Percentiles rank a stretch among this genome's conserved stretches.
These are phyloP conservation scores for Saitozyma podzolica DNA, from an alignment of 768 basidiomycete genomes.

Conservation along the genomic window DNA sequence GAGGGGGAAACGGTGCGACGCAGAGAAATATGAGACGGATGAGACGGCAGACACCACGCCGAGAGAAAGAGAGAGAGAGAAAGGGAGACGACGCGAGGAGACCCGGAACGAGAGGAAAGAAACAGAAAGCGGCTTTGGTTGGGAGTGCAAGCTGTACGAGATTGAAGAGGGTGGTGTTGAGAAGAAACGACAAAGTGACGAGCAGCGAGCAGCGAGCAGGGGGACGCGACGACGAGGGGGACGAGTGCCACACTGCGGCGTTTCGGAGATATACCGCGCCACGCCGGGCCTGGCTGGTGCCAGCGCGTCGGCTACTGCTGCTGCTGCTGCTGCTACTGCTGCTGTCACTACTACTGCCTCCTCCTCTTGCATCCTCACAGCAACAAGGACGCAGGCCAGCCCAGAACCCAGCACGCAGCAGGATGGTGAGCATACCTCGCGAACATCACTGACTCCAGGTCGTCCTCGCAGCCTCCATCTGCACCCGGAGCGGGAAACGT, in stretches of 20 bases:
- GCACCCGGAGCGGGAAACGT: slow-evolving; percentile 52
- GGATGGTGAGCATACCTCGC: slow-evolving; percentile 17
- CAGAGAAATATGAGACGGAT: no score
- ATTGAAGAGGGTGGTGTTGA: slow-evolving; percentile 25
- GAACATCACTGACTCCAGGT: slow-evolving; percentile 30
- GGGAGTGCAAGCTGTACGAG: background rate
- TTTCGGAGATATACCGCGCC: no score
- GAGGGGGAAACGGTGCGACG: slow-evolving; percentile 53
- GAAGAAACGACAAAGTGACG: background rate
- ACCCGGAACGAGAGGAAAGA: slow-evolving; percentile 54
- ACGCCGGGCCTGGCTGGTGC: no score
- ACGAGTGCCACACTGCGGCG: no score
- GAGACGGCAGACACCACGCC: slow-evolving; percentile 11
- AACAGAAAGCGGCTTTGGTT: slow-evolving; percentile 6
- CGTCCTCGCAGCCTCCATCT: slow-evolving; percentile 50
- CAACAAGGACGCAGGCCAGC: no score
- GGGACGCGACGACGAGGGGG: background rate
- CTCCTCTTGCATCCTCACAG: no score
- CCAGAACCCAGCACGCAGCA: slow-evolving; percentile 1
- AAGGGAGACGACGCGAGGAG: slow-evolving; percentile 56
- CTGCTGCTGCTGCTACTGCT: no score
- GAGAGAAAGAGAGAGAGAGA: slow-evolving; percentile 58
- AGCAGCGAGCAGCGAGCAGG: no score
- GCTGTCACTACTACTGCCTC: no score
- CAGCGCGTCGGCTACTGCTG: no score